Evolutionary conservation across 768 basidiomycete genomes (phyloP).

Genomic region (Leccinum broughii): DNA sequence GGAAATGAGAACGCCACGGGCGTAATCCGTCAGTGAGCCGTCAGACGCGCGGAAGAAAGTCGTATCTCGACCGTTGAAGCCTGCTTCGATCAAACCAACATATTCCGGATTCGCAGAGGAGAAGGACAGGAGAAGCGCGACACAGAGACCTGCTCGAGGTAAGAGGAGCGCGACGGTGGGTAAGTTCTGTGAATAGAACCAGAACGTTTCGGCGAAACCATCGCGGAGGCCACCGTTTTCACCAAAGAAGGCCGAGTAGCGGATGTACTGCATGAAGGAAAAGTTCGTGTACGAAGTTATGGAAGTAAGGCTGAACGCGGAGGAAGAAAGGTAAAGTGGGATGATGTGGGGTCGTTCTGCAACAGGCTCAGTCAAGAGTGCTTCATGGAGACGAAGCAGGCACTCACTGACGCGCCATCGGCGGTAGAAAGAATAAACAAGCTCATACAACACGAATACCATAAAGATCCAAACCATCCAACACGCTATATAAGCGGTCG

Average conservation of each 20-base stretch:
- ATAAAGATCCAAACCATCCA: conserved; percentile 74
- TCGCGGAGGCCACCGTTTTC: conserved; percentile 51
- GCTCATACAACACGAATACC: conserved; percentile 75
- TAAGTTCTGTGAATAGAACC: conserved; percentile 81
- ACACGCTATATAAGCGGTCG: conserved; percentile 81
- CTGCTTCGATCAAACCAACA: conserved; percentile 48
- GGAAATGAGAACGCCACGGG: conserved; percentile 74
- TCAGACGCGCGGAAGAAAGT: conserved; percentile 70
- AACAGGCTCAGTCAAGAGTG: conserved; percentile 7
- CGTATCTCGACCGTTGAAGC: conserved; percentile 55
- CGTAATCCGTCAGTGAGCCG: conserved; percentile 72
- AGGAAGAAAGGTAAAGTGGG: conserved; percentile 80
- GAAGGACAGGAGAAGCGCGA: conserved; percentile 72
- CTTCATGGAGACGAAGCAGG: conserved; percentile 18
- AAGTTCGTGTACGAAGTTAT: conserved; percentile 83
- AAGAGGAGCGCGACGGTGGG: conserved; percentile 81
- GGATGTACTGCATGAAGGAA: conserved; percentile 80
- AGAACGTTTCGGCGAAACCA: conserved; percentile 80
- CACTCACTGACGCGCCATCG: conserved; percentile 80
- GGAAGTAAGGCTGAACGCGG: conserved; percentile 72
- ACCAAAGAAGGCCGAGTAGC: conserved; percentile 63
- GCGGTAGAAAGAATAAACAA: conserved; percentile 71
- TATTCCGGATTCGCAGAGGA: conserved; percentile 49
- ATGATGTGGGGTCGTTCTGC: conserved; percentile 81
- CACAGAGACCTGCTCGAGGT: conserved; percentile 74